A percentile compares a stretch with the other conserved stretches of the same genome.
Conservation (phyloP, 2,329 filamentous ascomycete genomes). For the Blastomyces percursus region DNA sequence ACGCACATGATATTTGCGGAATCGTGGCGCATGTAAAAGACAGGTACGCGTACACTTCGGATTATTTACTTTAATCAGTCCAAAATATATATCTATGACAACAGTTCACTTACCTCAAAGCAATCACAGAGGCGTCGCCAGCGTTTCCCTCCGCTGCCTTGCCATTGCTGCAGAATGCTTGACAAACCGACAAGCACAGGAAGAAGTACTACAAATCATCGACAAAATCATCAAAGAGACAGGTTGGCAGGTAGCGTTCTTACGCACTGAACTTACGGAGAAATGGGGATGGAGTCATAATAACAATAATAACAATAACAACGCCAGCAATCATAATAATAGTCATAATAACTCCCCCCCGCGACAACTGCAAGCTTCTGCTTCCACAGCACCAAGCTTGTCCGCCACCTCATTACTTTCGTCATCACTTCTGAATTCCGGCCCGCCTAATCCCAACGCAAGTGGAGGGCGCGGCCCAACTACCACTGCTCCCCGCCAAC, state of each 20-base stretch:
- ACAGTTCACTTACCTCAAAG: neutral
- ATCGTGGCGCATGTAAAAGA: constrained; percentile 80
- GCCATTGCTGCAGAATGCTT: constrained; percentile 67
- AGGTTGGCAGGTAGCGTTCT: constrained; percentile 63
- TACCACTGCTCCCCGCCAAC: constrained; percentile 22
- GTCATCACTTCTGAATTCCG: constrained; percentile 16
- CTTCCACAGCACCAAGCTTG: constrained; percentile 6
- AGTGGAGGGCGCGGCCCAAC: constrained; percentile 17
- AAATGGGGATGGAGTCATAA: constrained; percentile 61
- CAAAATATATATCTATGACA: neutral
- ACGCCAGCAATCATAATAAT: neutral
- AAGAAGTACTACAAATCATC: constrained; percentile 68
- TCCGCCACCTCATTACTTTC: constrained; percentile 6
- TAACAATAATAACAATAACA: neutral
- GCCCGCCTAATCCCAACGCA: constrained; percentile 16
- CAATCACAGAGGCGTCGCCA: constrained; percentile 52
- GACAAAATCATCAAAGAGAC: constrained; percentile 63
- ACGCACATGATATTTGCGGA: constrained; percentile 78
- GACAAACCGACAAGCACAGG: constrained; percentile 57
- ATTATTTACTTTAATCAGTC: neutral
- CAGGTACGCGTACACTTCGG: constrained; percentile 33
- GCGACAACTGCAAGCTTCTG: constrained; percentile 16
- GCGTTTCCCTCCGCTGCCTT: constrained; percentile 67
- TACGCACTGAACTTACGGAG: constrained; percentile 61
- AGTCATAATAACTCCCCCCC: constrained; percentile 27